A percentile compares a stretch with the other conserved stretches of the same genome.
Evolutionary conservation across 2,329 filamentous ascomycete genomes (phyloP).

Genomic region (Emergomyces africanus): DNA sequence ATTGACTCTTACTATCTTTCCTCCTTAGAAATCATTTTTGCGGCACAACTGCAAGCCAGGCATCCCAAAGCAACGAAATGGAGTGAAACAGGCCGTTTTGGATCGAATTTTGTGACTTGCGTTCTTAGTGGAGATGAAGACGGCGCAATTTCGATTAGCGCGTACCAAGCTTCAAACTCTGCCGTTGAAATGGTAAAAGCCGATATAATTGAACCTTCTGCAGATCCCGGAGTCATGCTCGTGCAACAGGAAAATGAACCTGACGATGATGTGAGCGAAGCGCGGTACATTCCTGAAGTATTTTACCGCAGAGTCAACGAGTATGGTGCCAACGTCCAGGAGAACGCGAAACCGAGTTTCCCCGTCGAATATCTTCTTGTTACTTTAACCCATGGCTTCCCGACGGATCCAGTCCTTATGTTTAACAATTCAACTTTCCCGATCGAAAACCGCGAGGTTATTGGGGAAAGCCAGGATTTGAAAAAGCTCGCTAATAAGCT

Average conservation of each 20-base stretch:
- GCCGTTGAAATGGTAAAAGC: constrained; percentile 95
- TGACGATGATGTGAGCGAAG: constrained; percentile 52
- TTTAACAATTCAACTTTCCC: constrained; percentile 66
- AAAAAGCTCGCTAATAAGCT: constrained; percentile 56
- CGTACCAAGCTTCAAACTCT: constrained; percentile 91
- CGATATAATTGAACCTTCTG: constrained; percentile 88
- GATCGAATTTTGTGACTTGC: constrained; percentile 95
- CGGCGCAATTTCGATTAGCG: constrained; percentile 75
- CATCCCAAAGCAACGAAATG: constrained; percentile 88
- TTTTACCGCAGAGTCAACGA: constrained; percentile 95
- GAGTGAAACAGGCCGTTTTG: constrained; percentile 89
- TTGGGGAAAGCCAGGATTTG: constrained; percentile 77
- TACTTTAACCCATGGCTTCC: constrained; percentile 93
- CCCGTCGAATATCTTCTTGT: constrained; percentile 94
- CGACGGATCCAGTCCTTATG: constrained; percentile 60
- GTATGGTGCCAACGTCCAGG: constrained; percentile 89
- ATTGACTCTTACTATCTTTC: constrained; percentile 90
- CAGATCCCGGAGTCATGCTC: constrained; percentile 85
- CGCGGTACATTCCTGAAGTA: constrained; percentile 90
- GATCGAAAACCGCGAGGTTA: constrained; percentile 77
- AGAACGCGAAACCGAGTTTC: constrained; percentile 93
- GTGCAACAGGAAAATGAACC: constrained; percentile 87
- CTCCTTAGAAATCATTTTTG: constrained; percentile 82
- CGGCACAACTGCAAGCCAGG: constrained; percentile 73
- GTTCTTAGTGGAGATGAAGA: constrained; percentile 86